Base-by-base conservation (phyloP, 768 basidiomycete species). In the Lactifluus subvellereus region DNA sequence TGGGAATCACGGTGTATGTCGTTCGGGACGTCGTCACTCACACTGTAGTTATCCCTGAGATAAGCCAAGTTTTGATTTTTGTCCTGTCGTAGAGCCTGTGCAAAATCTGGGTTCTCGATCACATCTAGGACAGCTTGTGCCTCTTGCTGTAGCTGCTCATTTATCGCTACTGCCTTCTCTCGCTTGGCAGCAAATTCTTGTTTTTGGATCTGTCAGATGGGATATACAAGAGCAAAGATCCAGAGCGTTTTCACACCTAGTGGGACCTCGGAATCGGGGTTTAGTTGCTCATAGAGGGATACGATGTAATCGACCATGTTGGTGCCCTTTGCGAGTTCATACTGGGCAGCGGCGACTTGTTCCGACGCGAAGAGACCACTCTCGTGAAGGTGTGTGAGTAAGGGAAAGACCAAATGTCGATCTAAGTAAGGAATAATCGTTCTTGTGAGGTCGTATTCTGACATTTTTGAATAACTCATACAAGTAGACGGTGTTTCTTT, bases 221-320 rank as follows among this genome's bases (percentile, higher is more conserved):
- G 14, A 40, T 37, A 54, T 7, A 56, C 43, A 48, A 10, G 43
- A 16, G 18, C 22, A 30, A 18, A 33, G 13, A 57, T 18, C 27
- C 2, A 27, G 30, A 47, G 7, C 30, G 14, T 42, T 16, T 18
- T 74, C 80, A 54, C 69, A 91, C 91, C 90, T 72, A 78, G 72
- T 14, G 90, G 88, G 22, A 86, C 76, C 68, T 85, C 79, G 56
- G 89, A 75, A 54, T 86, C 86, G 0, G 90, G 87, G 67, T 93
- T 77, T 54, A 94, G 75, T 76, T 91, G 85, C 69, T 87, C 77
- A 70, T 92, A 93, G 69, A 98, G 76, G 67, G 80, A 82, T 63
- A 87, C 83, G 30, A 91, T 87, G 71, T 96, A 99, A 74, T 96
- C 95, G 62, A 96, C 88, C 95, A 98, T 98, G 75, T 99, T 98